A percentile compares a stretch with the other conserved stretches of the same genome.
These are phyloP conservation scores for Microthlaspi erraticum DNA, from an alignment of 345 rosid species.

Conservation along the genomic window DNA sequence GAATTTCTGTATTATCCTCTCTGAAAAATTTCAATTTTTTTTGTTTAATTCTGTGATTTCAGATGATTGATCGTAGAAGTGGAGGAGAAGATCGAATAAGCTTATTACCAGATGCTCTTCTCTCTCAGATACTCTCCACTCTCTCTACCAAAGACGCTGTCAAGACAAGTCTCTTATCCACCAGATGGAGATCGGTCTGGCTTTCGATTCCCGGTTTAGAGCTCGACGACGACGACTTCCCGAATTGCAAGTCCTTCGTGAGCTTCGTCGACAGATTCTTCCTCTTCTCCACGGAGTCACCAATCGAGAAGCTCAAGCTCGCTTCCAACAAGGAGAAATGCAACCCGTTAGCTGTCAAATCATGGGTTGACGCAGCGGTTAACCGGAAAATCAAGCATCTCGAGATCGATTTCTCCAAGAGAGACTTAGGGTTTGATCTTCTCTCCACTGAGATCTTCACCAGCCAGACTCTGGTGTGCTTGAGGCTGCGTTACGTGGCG, in stretches of 20 bases:
- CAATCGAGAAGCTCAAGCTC: constrained; percentile 11
- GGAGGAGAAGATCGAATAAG: constrained; percentile 2
- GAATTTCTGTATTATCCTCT: no score
- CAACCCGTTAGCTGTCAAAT: not conserved
- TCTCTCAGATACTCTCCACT: not conserved
- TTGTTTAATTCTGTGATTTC: no score
- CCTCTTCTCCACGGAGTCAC: not conserved
- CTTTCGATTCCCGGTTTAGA: not conserved
- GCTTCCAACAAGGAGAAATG: not conserved
- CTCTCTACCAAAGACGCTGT: constrained; percentile 5
- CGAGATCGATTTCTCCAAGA: not conserved
- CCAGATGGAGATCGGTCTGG: constrained; percentile 1
- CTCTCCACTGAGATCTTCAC: not conserved
- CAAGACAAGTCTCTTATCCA: constrained; percentile 15
- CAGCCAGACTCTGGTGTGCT: constrained; percentile 16
- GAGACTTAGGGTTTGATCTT: not conserved
- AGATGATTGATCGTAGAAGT: not conserved
- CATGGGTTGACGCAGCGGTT: constrained; percentile 14
- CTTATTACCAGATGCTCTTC: constrained; percentile 1
- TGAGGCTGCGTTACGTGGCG: not conserved
- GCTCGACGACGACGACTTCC: not conserved
- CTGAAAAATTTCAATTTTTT: no score
- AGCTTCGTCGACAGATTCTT: not conserved
- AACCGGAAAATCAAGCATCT: not conserved
- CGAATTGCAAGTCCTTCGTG: not conserved